Base-by-base conservation (phyloP, 2,329 filamentous ascomycete genomes). In the Fusarium coffeatum region DNA sequence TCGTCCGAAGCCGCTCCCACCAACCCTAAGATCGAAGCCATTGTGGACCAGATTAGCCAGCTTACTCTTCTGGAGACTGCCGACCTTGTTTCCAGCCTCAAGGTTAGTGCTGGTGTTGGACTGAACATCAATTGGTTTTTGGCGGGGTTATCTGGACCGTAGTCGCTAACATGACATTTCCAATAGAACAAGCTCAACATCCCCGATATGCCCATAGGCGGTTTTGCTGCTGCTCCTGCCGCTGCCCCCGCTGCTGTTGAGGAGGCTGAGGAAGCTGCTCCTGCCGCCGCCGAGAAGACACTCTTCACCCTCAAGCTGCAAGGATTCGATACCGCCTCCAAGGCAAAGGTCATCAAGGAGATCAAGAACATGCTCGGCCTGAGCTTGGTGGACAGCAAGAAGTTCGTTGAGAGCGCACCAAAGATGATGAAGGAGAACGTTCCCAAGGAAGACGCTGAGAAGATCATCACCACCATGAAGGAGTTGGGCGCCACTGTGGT, bases 271-370 rank as follows among this genome's bases (percentile, higher is more conserved):
- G 94, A 96, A 65, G 93, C 93, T 2, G 94, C 95, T 37, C 93
- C 93, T 5, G 92, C 91, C 41, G 91, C 94, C 74, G 93, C 96
- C 82, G 97, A 98, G 89, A 98, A 91, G 90, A 95, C 95, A 6
- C 88, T 99, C 68, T 99, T 99, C 88, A 97, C 92, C 81, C 83
- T 99, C 72, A 98, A 98, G 86, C 90, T 99, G 69, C 88, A 93
- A 82, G 92, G 91, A 37, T 97, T 98, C 80, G 97, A 99, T 55
- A 87, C 94, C 28, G 87, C 84, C 53, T 85, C 95, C 72, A 99
- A 99, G 87, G 94, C 97, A 77, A 99, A 99, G 92, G 87, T 99
- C 77, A 99, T 99, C 88, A 99, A 99, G 89, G 96, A 99, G 86
- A 88, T 99, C 85, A 99, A 99, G 90, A 90, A 89, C 78, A 87